Percentiles rank a stretch among this genome's conserved stretches.
These are phyloP conservation scores for Dryas integrifolia DNA, from an alignment of 331 rosid species.

Conservation along the genomic window DNA sequence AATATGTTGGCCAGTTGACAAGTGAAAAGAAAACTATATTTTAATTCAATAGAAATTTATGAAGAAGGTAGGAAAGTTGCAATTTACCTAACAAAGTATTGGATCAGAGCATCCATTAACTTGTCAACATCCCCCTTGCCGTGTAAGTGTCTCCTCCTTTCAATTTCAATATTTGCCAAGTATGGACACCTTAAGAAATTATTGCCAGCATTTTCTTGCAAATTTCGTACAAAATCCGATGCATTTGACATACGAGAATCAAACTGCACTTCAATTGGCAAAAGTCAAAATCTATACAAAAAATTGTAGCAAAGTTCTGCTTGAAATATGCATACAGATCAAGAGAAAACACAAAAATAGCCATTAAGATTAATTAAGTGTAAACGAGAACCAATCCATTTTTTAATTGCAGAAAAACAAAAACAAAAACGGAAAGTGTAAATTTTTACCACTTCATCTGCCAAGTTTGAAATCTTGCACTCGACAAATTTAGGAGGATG, in stretches of 20 bases:
- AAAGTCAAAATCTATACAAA: slow-evolving; percentile 26
- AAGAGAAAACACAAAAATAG: not conserved
- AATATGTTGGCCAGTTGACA: not conserved
- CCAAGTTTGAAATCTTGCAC: slow-evolving; percentile 69
- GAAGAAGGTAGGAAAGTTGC: not conserved
- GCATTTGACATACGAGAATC: slow-evolving; percentile 73
- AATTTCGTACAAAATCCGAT: slow-evolving; percentile 54
- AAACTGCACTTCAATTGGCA: slow-evolving; percentile 61
- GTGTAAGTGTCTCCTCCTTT: slow-evolving; percentile 67
- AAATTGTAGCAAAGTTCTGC: slow-evolving; percentile 9
- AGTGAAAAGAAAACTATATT: not conserved
- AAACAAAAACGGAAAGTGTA: slow-evolving; percentile 6
- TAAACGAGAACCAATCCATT: not conserved
- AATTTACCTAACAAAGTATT: slow-evolving; percentile 65
- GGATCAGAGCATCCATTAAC: slow-evolving; percentile 58
- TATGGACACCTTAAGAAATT: slow-evolving; percentile 63
- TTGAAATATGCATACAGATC: not conserved
- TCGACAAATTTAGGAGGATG: slow-evolving; percentile 51
- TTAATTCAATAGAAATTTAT: not conserved
- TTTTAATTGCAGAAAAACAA: not conserved
- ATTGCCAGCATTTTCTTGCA: slow-evolving; percentile 46
- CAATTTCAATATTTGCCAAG: slow-evolving; percentile 85
- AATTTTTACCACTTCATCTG: slow-evolving; percentile 67
- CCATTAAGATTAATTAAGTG: not conserved
- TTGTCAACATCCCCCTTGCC: slow-evolving; percentile 59